phyloP scores from a whole-genome alignment of 2,329 filamentous ascomycete genomes.

The Botrytis pseudocinerea region DNA sequence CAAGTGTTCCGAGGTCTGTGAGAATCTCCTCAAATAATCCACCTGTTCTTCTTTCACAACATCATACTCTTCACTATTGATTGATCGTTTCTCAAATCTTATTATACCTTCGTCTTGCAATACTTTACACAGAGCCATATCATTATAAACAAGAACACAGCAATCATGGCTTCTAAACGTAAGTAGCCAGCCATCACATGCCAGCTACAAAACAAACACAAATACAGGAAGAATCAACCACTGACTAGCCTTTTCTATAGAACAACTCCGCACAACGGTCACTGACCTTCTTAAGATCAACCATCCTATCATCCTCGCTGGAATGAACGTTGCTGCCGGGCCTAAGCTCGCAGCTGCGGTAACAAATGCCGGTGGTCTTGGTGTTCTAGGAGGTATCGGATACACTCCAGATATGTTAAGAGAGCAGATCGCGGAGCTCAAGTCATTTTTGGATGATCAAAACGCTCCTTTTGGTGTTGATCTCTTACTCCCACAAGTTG shows the following conservation, averaged over 20 bases:
- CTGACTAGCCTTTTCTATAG: slow-evolving; percentile 47
- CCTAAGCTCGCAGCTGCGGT: slow-evolving; percentile 95
- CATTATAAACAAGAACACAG: slow-evolving; percentile 34
- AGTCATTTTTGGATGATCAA: slow-evolving; percentile 84
- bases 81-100: slow-evolving; percentile 14
- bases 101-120: slow-evolving; percentile 10
- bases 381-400: slow-evolving; percentile 91
- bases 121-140: slow-evolving; percentile 12
- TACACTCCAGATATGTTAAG: slow-evolving; percentile 97
- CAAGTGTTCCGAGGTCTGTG: slow-evolving; percentile 8
- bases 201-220: neutral
- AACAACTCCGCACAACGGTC: slow-evolving; percentile 84
- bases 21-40: slow-evolving; percentile 20
- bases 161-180: slow-evolving; percentile 76
- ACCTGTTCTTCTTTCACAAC: slow-evolving; percentile 8
- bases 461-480: slow-evolving; percentile 95
- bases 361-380: slow-evolving; percentile 93
- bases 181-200: slow-evolving; percentile 47
- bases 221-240: neutral
- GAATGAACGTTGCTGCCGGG: slow-evolving; percentile 98
- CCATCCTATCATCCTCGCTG: slow-evolving; percentile 91
- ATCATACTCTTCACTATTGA: neutral
- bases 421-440: slow-evolving; percentile 93
- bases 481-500: slow-evolving; percentile 89
- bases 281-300: slow-evolving; percentile 98